Percentiles rank a stretch among this genome's conserved stretches.
Evolutionary conservation across 2,329 filamentous ascomycete genomes (phyloP).

Genomic region (Zasmidium cellare): DNA sequence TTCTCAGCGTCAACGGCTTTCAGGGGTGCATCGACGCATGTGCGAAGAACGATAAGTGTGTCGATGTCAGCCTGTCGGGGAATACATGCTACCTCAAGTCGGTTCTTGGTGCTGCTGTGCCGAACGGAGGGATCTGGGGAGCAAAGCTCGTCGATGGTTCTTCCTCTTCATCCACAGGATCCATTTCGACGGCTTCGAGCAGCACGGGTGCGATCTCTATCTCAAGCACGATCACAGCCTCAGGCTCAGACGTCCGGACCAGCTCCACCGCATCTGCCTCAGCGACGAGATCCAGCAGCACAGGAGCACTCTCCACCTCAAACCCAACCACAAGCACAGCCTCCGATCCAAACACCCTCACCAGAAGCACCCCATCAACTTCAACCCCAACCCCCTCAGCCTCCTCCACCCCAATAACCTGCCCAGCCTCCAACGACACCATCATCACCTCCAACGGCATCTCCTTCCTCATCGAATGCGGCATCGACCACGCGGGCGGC

Average conservation of each 20-base stretch:
- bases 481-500: constrained; percentile 33
- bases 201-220: neutral
- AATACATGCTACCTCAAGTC: constrained; percentile 34
- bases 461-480: constrained; percentile 27
- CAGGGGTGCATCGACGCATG: constrained; percentile 34
- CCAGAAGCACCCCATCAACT: too few species aligned
- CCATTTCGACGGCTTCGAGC: constrained; percentile 14
- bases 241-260: neutral
- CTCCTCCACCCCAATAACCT: constrained; percentile 16
- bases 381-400: too few species aligned
- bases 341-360: too few species aligned
- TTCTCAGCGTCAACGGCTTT: constrained; percentile 26
- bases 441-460: constrained; percentile 21
- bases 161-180: constrained; percentile 8
- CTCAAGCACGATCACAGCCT: constrained; percentile 1
- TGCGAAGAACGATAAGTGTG: constrained; percentile 31
- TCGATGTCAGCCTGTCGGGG: constrained; percentile 34
- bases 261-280: constrained; percentile 12
- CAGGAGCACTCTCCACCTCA: too few species aligned
- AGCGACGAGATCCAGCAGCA: too few species aligned
- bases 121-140: constrained; percentile 26
- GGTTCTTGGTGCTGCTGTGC: constrained; percentile 22
- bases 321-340: too few species aligned
- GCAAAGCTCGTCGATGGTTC: constrained; percentile 25
- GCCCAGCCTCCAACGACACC: constrained; percentile 22